phyloP scores from a whole-genome alignment of 306 rosid species.

The Morella rubra region DNA sequence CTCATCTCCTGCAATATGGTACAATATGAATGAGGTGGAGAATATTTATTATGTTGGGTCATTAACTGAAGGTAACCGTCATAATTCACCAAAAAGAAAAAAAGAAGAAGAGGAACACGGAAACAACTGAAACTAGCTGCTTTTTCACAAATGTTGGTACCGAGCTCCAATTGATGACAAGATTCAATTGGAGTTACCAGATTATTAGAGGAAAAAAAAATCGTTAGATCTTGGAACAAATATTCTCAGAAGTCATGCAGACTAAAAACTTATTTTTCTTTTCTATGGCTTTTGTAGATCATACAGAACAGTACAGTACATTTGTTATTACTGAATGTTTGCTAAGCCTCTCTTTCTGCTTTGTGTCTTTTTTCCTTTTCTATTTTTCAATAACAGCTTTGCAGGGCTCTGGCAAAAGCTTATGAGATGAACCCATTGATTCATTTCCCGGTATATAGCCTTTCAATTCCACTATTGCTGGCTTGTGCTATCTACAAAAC shows the following conservation, averaged over 20 bases:
- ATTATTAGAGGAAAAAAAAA: not conserved
- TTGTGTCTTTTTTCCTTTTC: constrained; percentile 18
- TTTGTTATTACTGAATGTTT: not conserved
- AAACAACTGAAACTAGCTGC: not conserved
- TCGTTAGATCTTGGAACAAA: not conserved
- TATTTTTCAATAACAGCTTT: constrained; percentile 51
- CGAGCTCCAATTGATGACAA: not conserved
- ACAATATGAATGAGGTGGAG: not conserved
- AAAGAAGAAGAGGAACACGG: not conserved
- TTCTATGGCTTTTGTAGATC: not conserved
- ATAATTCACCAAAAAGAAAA: not conserved
- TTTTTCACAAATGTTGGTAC: not conserved
- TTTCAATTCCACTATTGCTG: constrained; percentile 64
- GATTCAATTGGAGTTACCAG: not conserved
- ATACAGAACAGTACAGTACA: not conserved
- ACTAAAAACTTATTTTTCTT: not conserved
- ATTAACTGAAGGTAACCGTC: not conserved
- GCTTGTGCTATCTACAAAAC: constrained; percentile 55
- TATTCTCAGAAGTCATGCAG: not conserved
- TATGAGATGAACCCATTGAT: constrained; percentile 84
- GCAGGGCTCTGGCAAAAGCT: constrained; percentile 77
- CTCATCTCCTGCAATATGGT: too few species aligned
- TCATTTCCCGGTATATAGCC: constrained; percentile 64
- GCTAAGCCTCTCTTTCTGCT: constrained; percentile 2
- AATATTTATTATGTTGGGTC: not conserved